Evolutionary conservation across 1,139 yeast species (phyloP), one percentile per base, ranked within the genome.

Genomic region (Nakaseomyces kungkrabaensis): DNA sequence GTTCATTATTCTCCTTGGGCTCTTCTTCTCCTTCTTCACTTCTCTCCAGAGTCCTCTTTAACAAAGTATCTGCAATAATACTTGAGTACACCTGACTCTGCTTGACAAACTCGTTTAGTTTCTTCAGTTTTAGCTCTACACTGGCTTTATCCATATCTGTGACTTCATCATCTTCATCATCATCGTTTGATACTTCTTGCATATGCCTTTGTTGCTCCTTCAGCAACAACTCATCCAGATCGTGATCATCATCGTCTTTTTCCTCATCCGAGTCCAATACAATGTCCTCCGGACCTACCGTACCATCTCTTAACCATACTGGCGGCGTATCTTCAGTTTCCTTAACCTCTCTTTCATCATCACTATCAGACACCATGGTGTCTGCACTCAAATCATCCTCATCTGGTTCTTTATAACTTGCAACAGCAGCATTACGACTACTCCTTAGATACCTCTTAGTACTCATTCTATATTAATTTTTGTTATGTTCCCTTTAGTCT

Each of bases 41-140:
- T 11, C 45, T 36, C 37, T 50, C 46, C 46, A 52, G 56, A 34
- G 63, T 68, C 48, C 75, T 70, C 54, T 77, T 80, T 48, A 81
- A 63, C 48, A 89, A 73, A 31, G 89, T 82, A 50, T 87, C 90
- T 3, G 94, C 81, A 50, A 90, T 82, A 57, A 89, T 87, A 53
- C 81, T 77, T 1, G 96, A 85, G 66, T 86, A 90, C 3, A 88
- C 76, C 62, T 87, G 89, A 22, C 96, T 85, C 62, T 85, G 83
- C 60, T 85, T 84, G 24, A 90, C 88, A 57, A 90, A 72, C 46
- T 78, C 81, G 56, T 85, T 77, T 48, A 90, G 70, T 51, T 87
- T 73, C 50, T 77, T 75, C 45, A 87, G 68, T 60, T 86, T 85
- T 27, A 65, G 49, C 34, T 66, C 56, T 3, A 66, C 57, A n/a